Evolutionary conservation across 2,329 filamentous ascomycete genomes (phyloP).

Genomic region (Leptosphaerulina australis): DNA sequence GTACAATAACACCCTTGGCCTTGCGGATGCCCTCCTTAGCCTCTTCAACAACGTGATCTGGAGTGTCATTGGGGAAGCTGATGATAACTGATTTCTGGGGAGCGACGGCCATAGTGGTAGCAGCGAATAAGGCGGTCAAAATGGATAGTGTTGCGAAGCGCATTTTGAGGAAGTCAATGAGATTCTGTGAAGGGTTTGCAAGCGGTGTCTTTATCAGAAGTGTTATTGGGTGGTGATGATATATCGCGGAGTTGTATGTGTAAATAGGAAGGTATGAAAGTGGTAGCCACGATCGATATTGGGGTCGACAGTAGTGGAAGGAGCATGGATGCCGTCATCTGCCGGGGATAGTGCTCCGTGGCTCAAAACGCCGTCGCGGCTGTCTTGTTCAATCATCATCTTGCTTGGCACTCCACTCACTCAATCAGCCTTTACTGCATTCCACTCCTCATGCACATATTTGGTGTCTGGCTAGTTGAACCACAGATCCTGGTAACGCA

Average conservation of each 20-base stretch:
- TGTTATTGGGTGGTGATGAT: background rate
- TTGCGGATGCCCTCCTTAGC: constrained; percentile 74
- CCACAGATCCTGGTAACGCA: background rate
- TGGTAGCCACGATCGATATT: background rate
- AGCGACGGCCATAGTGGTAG: constrained; percentile 64
- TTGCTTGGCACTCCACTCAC: constrained; percentile 2
- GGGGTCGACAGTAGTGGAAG: constrained; percentile 2
- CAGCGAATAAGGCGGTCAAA: constrained; percentile 64
- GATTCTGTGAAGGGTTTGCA: background rate
- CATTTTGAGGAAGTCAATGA: constrained; percentile 58
- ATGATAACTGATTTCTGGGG: constrained; percentile 76
- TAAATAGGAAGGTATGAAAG: constrained; percentile 10
- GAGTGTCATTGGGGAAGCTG: constrained; percentile 73
- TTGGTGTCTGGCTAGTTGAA: background rate
- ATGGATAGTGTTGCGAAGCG: constrained; percentile 65
- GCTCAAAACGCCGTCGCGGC: background rate
- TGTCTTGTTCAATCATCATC: background rate
- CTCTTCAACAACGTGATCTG: constrained; percentile 69
- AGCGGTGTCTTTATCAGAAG: background rate
- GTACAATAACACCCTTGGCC: constrained; percentile 74
- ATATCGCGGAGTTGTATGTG: background rate
- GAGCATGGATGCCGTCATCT: constrained; percentile 15
- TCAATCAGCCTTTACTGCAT: background rate
- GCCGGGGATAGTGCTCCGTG: background rate
- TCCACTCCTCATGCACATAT: background rate